Percentiles rank a stretch among this genome's conserved stretches.
phyloP scores from a whole-genome alignment of 2,329 filamentous ascomycete genomes.

The Didymosphaeria variabile region DNA sequence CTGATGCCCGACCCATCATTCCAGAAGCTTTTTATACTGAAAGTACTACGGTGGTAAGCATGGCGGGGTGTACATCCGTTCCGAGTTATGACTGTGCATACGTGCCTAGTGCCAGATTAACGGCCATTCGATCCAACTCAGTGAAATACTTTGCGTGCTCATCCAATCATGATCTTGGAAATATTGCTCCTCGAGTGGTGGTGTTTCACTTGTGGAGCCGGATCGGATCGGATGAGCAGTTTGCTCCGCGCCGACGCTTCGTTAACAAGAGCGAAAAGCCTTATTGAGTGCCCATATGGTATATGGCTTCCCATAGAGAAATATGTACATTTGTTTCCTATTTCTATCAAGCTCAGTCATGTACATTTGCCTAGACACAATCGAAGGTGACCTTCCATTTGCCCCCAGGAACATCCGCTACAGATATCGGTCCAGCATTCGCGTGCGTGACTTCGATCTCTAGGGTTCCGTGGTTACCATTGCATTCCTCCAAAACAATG shows the following conservation, averaged over 20 bases:
- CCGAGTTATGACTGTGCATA: background rate
- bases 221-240: conserved; percentile 2
- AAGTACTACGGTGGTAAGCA: background rate
- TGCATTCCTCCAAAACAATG: conserved; percentile 28
- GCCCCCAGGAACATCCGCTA: conserved; percentile 32
- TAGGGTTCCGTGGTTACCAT: conserved; percentile 27
- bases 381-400: conserved; percentile 32
- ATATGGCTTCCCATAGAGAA: background rate
- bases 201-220: background rate
- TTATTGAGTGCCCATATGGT: background rate
- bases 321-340: background rate
- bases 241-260: conserved; percentile 4
- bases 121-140: background rate
- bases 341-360: background rate
- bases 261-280: background rate
- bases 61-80: background rate
- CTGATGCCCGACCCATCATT: background rate
- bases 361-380: conserved; percentile 13
- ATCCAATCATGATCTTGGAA: background rate
- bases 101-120: background rate
- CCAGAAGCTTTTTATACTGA: background rate
- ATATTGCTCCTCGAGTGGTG: background rate
- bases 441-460: conserved; percentile 27
- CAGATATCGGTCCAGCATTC: conserved; percentile 23
- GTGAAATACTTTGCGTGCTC: background rate